Conservation (phyloP, 495 filamentous ascomycete genomes). For the Aspergillus taichungensis region DNA sequence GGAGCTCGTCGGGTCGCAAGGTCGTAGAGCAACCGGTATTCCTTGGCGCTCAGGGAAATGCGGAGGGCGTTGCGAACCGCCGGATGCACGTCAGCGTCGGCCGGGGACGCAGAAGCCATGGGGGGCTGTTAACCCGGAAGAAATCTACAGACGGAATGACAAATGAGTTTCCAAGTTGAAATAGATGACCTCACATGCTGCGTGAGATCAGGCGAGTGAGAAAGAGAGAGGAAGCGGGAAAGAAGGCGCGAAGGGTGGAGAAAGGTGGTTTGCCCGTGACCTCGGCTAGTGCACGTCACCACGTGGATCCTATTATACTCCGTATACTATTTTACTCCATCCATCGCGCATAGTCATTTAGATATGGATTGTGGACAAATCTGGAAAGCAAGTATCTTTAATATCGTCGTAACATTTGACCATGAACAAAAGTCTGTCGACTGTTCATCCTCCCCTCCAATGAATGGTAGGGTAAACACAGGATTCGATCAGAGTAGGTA, state of each 20-base stretch:
- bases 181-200: neutral
- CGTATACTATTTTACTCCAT: too few relatives aligned
- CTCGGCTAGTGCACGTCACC: constrained; percentile 9
- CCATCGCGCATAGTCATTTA: too few relatives aligned
- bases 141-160: neutral
- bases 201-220: neutral
- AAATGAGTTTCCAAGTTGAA: neutral
- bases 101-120: constrained; percentile 9
- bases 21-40: constrained; percentile 75
- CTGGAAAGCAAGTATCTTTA: too few relatives aligned
- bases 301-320: too few relatives aligned
- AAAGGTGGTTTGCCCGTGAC: constrained; percentile 12
- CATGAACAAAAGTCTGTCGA: too few relatives aligned
- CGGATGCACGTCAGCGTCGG: constrained; percentile 11
- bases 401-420: too few relatives aligned
- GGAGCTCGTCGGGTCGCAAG: constrained; percentile 63
- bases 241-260: neutral
- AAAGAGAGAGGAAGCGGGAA: constrained; percentile 1
- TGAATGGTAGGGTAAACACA: too few relatives aligned
- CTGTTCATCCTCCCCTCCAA: too few relatives aligned
- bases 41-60: constrained; percentile 73
- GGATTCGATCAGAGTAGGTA: too few relatives aligned
- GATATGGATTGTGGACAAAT: too few relatives aligned
- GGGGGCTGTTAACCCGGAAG: neutral
- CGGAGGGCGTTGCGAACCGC: constrained; percentile 63